Base-by-base conservation (phyloP, 2,329 filamentous ascomycete species). In the Talaromyces piceae region DNA sequence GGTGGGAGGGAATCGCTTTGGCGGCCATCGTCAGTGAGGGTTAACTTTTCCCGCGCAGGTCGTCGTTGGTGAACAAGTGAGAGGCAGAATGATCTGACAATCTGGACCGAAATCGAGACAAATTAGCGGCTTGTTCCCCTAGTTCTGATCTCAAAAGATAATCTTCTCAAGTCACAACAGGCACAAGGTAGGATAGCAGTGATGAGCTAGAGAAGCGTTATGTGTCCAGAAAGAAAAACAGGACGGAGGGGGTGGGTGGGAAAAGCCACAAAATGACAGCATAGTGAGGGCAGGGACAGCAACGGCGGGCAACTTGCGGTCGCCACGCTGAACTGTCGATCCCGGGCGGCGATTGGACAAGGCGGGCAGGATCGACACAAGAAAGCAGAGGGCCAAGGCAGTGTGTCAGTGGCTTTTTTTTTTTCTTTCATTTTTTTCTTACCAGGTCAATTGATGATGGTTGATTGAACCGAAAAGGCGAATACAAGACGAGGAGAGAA, bases 1-100 rank as follows among this genome's bases (percentile, higher is more conserved):
- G 80, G 78, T 94, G 91, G 41, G 87, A 78, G 58, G 91, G 89
- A 62, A 96, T 76, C 58, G 88, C 87, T 73, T 81, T 89, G 65
- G 81, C 78, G 58, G 87, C 83, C 86, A 91, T 91, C 23, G 44
- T 49, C 20, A 23, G 20, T 25, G 13, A 23, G 11, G 11, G 22
- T 13, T 25, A 43, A 23, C 23, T n/a, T 41, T 30, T 43, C 22
- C 20, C 39, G 39, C 18, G 22, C 11, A 9, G n/a, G n/a, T n/a
- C n/a, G n/a, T n/a, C n/a, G 25, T 45, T 12, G 44, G 43, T 30
- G 26, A 25, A 37, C 30, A 41, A 51, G 45, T 39, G 25, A 51
- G 44, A 43, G 41, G 28, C 33, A 18, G 27, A 45, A 45, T 41
- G 41, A 43, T 25, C 33, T 41, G 48, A n/a, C n/a, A n/a, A 45